Evolutionary conservation across 78 protist species (phyloP), one percentile per base, ranked within the genome.

Genomic region (Cavenderia fasciculata): DNA sequence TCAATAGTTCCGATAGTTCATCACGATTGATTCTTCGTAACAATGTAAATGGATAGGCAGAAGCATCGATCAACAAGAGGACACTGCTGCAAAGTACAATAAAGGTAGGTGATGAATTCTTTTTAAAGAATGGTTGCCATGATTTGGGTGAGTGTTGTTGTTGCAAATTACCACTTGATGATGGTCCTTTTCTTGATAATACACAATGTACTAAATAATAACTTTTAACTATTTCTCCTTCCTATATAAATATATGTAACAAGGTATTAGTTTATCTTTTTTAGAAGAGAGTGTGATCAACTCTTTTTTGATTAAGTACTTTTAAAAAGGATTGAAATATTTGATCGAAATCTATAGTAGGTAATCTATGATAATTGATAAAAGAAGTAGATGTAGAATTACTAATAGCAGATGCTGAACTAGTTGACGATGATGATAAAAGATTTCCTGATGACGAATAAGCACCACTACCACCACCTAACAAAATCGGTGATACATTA

Each of bases 51-150:
- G 87, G 87, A 8, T 52, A 10, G 1, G 74, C 25, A 21, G 73
- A 34, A 19, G 87, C 62, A 78, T 78, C 87, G 10, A 78, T 23
- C 25, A 78, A 12, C 27, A 78, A 23, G 0, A 78, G 4, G 19
- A 10, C 18, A 40, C 43, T 62, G 2, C 33, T 8, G 27, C 68
- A 47, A 23, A 78, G 6, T 23, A 65, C 40, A 10, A 78, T 51
- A 27, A 66, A 65, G 0, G 51, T 34, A 6, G 59, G 46, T 65
- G 27, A 33, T 51, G 87, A 78, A 51, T 78, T 62, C 75, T 78
- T 78, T 52, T 78, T 78, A 51, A 18, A 56, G 27, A 78, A 78
- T 44, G 87, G 87, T 65, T 65, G 75, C 86, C 71, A 62, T 62
- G 86, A 76, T 59, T 16, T 27, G 31, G 31, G 27, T 2, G 68